Evolutionary conservation across 2,329 filamentous ascomycete species (phyloP).

Genomic region (Trichoderma aggressivum): DNA sequence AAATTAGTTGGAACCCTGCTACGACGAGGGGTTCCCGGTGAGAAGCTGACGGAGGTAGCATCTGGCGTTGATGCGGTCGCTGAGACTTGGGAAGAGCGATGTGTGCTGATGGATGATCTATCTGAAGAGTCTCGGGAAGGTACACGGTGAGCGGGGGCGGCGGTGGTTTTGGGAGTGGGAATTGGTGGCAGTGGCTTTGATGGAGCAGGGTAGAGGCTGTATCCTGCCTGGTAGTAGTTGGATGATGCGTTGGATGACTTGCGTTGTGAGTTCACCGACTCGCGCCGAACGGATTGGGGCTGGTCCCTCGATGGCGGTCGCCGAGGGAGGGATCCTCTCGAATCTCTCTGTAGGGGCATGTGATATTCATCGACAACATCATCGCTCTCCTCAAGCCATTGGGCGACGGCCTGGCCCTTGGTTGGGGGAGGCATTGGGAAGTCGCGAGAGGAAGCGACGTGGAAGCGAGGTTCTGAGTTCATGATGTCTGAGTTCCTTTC

Average conservation of each 20-base stretch:
- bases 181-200: slow-evolving; percentile 23
- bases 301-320: slow-evolving; percentile 11
- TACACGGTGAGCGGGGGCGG: neutral
- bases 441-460: slow-evolving; percentile 3
- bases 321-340: slow-evolving; percentile 7
- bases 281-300: slow-evolving; percentile 1
- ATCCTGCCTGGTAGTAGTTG: slow-evolving; percentile 15
- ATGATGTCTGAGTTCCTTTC: slow-evolving; percentile 12
- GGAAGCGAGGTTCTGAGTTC: slow-evolving; percentile 11
- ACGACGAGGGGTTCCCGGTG: slow-evolving; percentile 12
- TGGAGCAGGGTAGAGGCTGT: slow-evolving; percentile 22
- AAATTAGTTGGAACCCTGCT: slow-evolving; percentile 9
- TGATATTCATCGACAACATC: slow-evolving; percentile 8
- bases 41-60: slow-evolving; percentile 15
- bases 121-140: slow-evolving; percentile 19
- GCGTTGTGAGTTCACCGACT: slow-evolving; percentile 16
- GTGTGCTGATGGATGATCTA: slow-evolving; percentile 19
- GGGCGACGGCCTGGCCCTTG: slow-evolving; percentile 9
- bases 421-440: slow-evolving; percentile 10
- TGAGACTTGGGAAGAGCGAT: slow-evolving; percentile 20
- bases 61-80: slow-evolving; percentile 14
- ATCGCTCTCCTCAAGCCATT: slow-evolving; percentile 18
- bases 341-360: slow-evolving; percentile 12
- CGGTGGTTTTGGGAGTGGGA: slow-evolving; percentile 15
- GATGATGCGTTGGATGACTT: slow-evolving; percentile 20